Evolutionary conservation across 2,329 filamentous ascomycete genomes (phyloP).

Genomic region (Anisogramma anomala): DNA sequence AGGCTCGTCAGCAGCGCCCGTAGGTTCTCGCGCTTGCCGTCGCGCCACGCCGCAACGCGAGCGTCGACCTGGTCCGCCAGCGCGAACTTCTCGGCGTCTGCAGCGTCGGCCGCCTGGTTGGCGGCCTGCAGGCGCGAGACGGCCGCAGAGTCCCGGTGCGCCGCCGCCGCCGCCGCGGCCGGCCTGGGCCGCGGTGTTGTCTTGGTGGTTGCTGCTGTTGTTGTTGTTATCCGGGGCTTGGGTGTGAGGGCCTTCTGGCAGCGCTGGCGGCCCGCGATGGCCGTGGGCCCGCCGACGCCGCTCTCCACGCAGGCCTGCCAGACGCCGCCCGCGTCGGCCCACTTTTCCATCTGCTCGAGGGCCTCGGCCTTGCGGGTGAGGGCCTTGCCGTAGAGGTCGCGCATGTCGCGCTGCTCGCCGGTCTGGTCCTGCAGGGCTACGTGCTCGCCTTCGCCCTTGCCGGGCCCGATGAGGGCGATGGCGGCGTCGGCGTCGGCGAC

Average conservation of each 20-base stretch:
- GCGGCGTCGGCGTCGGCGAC: conserved; percentile 75
- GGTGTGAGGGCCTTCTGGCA: conserved; percentile 79
- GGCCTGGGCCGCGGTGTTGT: conserved; percentile 31
- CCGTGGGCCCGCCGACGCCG: conserved; percentile 74
- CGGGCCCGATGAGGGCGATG: conserved; percentile 65
- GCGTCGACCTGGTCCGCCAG: conserved; percentile 78
- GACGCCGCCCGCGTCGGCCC: conserved; percentile 66
- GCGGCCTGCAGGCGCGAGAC: conserved; percentile 73
- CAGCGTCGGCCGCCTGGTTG: conserved; percentile 72
- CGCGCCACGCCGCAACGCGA: conserved; percentile 67
- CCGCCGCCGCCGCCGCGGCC: conserved; percentile 27
- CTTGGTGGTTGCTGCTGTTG: conserved; percentile 30
- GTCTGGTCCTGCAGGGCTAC: conserved; percentile 55
- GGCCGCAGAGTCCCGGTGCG: conserved; percentile 52
- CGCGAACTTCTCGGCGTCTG: conserved; percentile 87
- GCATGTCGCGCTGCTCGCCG: conserved; percentile 69
- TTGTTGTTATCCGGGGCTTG: conserved; percentile 33
- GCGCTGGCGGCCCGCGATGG: conserved; percentile 73
- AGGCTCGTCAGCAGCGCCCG: conserved; percentile 77
- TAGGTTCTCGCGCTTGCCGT: conserved; percentile 85
- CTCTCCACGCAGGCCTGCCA: conserved; percentile 78
- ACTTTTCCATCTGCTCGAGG: conserved; percentile 89
- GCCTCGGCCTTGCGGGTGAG: conserved; percentile 91
- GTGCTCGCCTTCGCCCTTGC: conserved; percentile 66
- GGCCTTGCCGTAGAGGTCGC: conserved; percentile 85